Evolutionary conservation across 1,284 basidiomycete species (phyloP).

Genomic region (Singerocomus inundabilis): DNA sequence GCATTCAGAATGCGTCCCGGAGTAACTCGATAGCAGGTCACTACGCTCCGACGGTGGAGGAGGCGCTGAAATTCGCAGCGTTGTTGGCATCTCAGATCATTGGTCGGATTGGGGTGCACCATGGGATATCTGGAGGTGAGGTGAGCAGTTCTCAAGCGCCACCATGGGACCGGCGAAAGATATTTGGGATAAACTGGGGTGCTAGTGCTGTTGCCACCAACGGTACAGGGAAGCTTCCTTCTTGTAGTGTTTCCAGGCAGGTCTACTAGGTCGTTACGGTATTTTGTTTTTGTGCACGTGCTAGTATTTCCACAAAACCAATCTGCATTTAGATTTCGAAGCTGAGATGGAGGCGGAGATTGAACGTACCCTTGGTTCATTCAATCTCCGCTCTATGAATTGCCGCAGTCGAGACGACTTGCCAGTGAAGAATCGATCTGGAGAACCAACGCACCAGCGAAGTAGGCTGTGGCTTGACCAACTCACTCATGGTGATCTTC

Average conservation of each 20-base stretch:
- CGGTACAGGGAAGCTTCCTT: slow-evolving; percentile 1
- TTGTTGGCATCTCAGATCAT: slow-evolving; percentile 44
- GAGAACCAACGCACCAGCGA: slow-evolving; percentile 4
- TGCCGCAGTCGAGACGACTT: no score
- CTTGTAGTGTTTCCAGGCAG: slow-evolving; percentile 13
- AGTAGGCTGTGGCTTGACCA: slow-evolving; percentile 1
- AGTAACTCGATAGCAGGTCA: slow-evolving; percentile 24
- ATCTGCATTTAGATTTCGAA: no score
- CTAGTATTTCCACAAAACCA: no score
- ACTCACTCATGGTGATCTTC: slow-evolving; percentile 19
- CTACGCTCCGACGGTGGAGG: slow-evolving; percentile 41
- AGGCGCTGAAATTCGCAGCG: slow-evolving; percentile 49
- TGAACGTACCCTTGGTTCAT: no score
- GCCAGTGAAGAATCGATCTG: not conserved
- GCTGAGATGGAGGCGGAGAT: no score
- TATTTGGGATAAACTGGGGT: slow-evolving; percentile 8
- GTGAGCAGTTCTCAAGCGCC: not conserved
- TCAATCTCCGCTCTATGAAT: not conserved
- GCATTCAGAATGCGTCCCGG: slow-evolving; percentile 11
- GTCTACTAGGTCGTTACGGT: slow-evolving; percentile 3
- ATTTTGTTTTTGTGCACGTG: no score
- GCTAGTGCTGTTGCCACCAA: not conserved
- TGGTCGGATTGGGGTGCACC: slow-evolving; percentile 32
- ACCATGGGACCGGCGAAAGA: slow-evolving; percentile 24
- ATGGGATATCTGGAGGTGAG: slow-evolving; percentile 26